These are phyloP conservation scores for Kockovaella imperatae DNA, from an alignment of 768 basidiomycete species.

Conservation along the genomic window DNA sequence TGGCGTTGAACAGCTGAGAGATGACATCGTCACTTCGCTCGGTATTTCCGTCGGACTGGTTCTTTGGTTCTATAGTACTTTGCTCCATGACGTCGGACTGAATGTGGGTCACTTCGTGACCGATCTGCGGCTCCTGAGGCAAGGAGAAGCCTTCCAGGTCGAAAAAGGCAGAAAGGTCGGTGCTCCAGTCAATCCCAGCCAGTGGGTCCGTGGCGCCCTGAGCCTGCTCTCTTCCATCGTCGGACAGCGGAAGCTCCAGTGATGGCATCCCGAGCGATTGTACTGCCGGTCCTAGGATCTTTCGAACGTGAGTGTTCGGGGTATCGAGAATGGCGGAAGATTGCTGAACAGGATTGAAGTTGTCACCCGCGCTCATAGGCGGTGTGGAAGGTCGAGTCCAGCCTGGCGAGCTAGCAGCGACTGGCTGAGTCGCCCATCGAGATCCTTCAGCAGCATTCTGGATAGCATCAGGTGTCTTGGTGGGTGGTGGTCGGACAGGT, in stretches of 20 bases:
- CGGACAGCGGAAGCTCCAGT: constrained; percentile 29
- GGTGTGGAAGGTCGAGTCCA: constrained; percentile 2
- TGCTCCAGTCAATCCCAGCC: constrained; percentile 18
- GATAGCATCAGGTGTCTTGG: constrained; percentile 15
- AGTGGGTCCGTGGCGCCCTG: not conserved
- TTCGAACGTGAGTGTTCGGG: constrained; percentile 6
- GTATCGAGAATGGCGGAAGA: constrained; percentile 1
- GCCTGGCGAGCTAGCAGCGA: constrained; percentile 14
- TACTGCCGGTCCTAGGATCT: constrained; percentile 8
- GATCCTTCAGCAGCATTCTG: constrained; percentile 13
- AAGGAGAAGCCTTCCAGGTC: constrained; percentile 22
- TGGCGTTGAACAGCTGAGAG: constrained; percentile 25
- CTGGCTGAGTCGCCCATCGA: constrained; percentile 1
- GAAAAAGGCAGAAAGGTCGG: constrained; percentile 32
- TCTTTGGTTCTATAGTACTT: not conserved
- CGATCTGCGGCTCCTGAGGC: not conserved
- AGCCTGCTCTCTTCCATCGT: constrained; percentile 14
- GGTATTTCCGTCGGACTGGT: constrained; percentile 6
- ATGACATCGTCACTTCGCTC: constrained; percentile 20
- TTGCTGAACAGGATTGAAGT: constrained; percentile 13
- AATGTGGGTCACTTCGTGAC: not conserved
- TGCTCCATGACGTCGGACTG: not conserved
- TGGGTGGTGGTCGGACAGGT: too few species aligned
- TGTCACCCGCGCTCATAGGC: too few species aligned
- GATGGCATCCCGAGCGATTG: constrained; percentile 18